These are phyloP conservation scores for Arachnomyces sp. DNA, from an alignment of 2,329 filamentous ascomycete species.

Conservation along the genomic window DNA sequence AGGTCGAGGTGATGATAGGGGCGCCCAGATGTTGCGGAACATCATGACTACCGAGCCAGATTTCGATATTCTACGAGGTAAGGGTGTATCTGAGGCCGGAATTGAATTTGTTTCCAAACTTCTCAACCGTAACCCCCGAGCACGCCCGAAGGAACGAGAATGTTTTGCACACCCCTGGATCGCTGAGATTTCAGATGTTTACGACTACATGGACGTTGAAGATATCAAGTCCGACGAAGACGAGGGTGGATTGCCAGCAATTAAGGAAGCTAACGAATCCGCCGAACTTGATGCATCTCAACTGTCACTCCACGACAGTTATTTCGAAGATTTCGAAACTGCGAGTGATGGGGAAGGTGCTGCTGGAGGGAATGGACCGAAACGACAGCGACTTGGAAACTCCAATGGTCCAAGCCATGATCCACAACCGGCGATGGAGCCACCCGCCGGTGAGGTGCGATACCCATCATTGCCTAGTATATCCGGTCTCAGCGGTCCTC, in stretches of 20 bases:
- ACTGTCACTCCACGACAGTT: conserved; percentile 54
- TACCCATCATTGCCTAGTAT: conserved; percentile 39
- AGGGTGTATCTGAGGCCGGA: conserved; percentile 56
- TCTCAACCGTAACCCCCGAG: conserved; percentile 69
- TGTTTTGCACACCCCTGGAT: conserved; percentile 72
- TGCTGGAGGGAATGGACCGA: conserved; percentile 28
- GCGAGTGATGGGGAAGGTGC: conserved; percentile 28
- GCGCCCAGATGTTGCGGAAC: conserved; percentile 66
- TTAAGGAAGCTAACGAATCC: conserved; percentile 30
- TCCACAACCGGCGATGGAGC: conserved; percentile 5
- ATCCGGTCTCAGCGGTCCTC: conserved; percentile 26
- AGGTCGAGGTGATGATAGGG: conserved; percentile 65
- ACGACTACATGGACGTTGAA: conserved; percentile 57
- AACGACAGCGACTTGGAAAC: conserved; percentile 27
- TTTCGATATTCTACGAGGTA: conserved; percentile 52
- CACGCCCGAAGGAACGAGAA: conserved; percentile 64
- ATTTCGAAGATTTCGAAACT: conserved; percentile 22
- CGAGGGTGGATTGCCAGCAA: conserved; percentile 23
- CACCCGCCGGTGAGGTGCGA: conserved; percentile 22
- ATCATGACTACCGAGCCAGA: conserved; percentile 77
- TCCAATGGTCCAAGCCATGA: conserved; percentile 1
- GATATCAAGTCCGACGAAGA: conserved; percentile 44
- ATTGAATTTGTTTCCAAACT: conserved; percentile 72
- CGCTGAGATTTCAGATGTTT: conserved; percentile 43
- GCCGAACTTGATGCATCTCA: conserved; percentile 50